Base-by-base conservation (phyloP, 1,139 yeast genomes). In the Taphrina flavorubra region DNA sequence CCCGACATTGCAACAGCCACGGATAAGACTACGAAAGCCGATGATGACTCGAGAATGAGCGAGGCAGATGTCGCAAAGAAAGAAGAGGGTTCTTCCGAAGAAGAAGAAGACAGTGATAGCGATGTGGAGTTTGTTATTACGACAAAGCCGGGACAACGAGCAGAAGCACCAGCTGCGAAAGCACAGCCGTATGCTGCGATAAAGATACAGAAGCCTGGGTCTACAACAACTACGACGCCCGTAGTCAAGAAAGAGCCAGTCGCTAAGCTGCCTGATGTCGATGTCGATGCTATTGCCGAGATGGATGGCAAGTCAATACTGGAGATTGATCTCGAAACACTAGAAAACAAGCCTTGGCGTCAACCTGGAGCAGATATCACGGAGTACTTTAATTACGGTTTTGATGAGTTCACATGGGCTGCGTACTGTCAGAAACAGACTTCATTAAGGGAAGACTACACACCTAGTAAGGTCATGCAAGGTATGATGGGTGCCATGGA, bases 341-440 rank as follows among this genome's bases (percentile, higher is more conserved):
- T 92, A 60, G 92, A 90, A 73, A 96, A 91, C 72, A 95, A 95
- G 79, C 99, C 99, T 1, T 94, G 99, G 99, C 84, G 99, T 76
- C 88, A 90, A 73, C 98, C 98, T 0, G 75, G 75, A 65, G 97
- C 97, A 2, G 97, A 94, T 78, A 81, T 90, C 56, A 86, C 96
- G 1, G 99, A 94, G 78, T 94, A 92, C 77, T 94, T 94, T 81
- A 94, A 94, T 78, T 94, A 88, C 75, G 99, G 99, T 1, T 94
- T 94, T 77, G 97, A 95, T 77, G 99, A 94, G 79, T 85, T 90
- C 72, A 89, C 97, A 16, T 94, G 99, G 99, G 87, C 90, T 65
- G 92, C 95, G 31, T 94, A 94, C 79, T 88, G 97, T 73, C 83
- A 88, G 65, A 91, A 91, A 77, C 97, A 92, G 76, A 97, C 92